These are phyloP conservation scores for Pythium coloratum DNA, from an alignment of 352 stramenopile species.

Conservation along the genomic window DNA sequence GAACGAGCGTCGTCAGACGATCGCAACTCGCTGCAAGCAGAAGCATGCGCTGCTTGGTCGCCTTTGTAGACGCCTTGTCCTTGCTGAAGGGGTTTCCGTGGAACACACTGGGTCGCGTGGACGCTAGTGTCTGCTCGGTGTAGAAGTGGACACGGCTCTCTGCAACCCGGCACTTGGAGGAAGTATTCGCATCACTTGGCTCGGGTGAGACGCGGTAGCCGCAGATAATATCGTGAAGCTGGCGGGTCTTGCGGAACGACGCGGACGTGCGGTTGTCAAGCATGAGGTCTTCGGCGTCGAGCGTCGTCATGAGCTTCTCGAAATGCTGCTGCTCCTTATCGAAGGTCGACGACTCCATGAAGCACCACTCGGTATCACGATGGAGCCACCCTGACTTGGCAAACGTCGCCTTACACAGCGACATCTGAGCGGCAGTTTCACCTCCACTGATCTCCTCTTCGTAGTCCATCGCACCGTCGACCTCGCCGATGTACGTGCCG, in stretches of 20 bases:
- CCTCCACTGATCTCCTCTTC: background rate
- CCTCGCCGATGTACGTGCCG: background rate
- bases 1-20: constrained; percentile 43
- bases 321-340: background rate
- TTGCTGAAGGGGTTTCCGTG: background rate
- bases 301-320: constrained; percentile 3
- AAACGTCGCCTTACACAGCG: background rate
- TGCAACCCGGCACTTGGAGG: background rate
- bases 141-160: background rate
- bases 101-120: background rate
- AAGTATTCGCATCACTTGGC: background rate
- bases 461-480: background rate
- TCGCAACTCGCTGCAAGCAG: constrained; percentile 13
- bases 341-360: background rate
- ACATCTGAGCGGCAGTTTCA: background rate
- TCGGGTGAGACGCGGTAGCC: background rate
- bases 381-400: background rate
- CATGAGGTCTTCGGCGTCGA: background rate
- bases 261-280: background rate
- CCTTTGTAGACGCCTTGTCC: background rate
- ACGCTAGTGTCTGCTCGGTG: background rate
- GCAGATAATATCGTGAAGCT: background rate
- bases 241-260: background rate
- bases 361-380: background rate
- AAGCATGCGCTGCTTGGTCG: constrained; percentile 3